Evolutionary conservation across 352 stramenopile species (phyloP).

Genomic region (Phytophthora podocarpi): DNA sequence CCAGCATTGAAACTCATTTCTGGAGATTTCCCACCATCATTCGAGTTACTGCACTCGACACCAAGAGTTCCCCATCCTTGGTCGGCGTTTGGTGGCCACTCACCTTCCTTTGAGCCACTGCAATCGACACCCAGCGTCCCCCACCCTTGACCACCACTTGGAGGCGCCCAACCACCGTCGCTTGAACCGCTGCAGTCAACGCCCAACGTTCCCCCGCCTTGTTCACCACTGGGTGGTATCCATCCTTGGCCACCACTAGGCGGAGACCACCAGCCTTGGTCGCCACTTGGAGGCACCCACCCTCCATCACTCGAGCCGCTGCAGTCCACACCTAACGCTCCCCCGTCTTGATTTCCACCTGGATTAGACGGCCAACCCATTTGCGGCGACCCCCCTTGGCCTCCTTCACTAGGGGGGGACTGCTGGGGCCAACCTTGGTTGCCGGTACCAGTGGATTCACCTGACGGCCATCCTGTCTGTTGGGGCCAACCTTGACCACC

Average conservation of each 20-base stretch:
- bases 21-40: neutral
- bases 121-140: neutral
- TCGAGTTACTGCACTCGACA: constrained; percentile 14
- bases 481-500: neutral
- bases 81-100: no score
- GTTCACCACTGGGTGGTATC: neutral
- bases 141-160: constrained; percentile 1
- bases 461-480: neutral
- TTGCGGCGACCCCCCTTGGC: neutral
- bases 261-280: neutral
- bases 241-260: no score
- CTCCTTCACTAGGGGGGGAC: no score
- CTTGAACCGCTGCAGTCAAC: neutral
- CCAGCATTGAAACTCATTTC: neutral
- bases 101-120: no score
- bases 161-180: neutral
- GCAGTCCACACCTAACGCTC: neutral
- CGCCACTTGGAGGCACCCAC: neutral
- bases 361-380: neutral
- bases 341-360: neutral
- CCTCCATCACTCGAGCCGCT: neutral
- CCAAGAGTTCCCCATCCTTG: neutral
- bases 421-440: constrained; percentile 7
- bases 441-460: no score
- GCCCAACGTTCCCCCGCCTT: neutral